A percentile compares a stretch with the other conserved stretches of the same genome.
These are phyloP conservation scores for Colletotrichum cuscutae DNA, from an alignment of 2,329 filamentous ascomycete species.

Conservation along the genomic window DNA sequence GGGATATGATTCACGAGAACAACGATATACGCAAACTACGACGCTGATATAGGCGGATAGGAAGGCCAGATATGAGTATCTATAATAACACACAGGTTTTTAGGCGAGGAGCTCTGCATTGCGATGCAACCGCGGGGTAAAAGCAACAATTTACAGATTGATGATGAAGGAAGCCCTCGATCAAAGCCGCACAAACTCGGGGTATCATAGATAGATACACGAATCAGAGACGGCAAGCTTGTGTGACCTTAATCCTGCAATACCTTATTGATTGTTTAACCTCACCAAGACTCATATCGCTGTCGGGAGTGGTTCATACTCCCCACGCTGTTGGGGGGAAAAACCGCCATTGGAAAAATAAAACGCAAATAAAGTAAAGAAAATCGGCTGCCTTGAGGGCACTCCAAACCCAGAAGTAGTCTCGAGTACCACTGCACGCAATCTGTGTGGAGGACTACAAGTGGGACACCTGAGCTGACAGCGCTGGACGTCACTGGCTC, in stretches of 20 bases:
- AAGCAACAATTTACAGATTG: not conserved
- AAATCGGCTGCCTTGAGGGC: not conserved
- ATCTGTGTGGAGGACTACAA: conserved; percentile 4
- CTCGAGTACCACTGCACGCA: not conserved
- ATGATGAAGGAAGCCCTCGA: not conserved
- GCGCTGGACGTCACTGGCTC: conserved; percentile 11
- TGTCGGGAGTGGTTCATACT: not conserved
- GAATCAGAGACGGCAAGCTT: not conserved
- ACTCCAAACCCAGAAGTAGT: not conserved
- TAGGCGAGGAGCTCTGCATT: not conserved
- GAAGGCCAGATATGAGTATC: not conserved
- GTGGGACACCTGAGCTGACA: not conserved
- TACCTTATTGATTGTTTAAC: not conserved
- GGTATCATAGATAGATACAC: not conserved
- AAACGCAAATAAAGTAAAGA: not conserved
- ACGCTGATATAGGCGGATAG: not conserved
- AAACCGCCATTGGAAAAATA: not conserved
- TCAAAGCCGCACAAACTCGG: not conserved
- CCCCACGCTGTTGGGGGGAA: too few relatives aligned
- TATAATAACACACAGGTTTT: not conserved
- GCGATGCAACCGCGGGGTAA: not conserved
- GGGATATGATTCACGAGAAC: not conserved
- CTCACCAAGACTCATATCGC: not conserved
- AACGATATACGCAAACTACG: not conserved
- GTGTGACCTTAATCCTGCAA: not conserved